Base-by-base conservation (phyloP, 495 filamentous ascomycete genomes). In the Aspergillus taichungensis region DNA sequence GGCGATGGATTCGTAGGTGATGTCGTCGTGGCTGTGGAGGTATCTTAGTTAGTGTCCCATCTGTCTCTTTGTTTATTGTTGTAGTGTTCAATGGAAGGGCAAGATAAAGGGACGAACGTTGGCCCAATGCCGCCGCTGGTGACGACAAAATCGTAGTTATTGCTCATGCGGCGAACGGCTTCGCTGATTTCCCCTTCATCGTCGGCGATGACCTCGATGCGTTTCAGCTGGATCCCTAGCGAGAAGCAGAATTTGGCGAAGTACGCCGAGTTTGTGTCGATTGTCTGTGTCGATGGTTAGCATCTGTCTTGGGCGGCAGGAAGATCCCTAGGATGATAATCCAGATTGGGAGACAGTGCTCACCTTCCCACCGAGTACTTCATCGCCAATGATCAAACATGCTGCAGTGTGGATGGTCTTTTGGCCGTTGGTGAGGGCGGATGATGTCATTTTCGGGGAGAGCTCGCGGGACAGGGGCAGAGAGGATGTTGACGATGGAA, bases 331-430 rank as follows among this genome's bases (percentile, higher is more conserved):
- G 18, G 18, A 24, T 24, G 18, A 24, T 2, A 2, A 24, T 24
- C 18, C 18, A 24, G 18, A 24, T 2, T 24, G 18, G 18, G 1
- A 4, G 1, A 24, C 2, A 24, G 18, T 37, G 3, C 36, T 50
- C 57, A 87, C 91, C 84, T 98, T 98, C 49, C 92, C 92, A n/a
- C 87, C 88, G 3, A 98, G 74, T 4, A 98, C 87, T 59, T 98
- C 92, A 65, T 98, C 91, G 13, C 92, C 92, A 52, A 98, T 98
- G 51, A 98, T 88, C 37, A 98, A 68, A 59, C 88, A 95, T 46
- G 86, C 92, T 28, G 92, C 92, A 39, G 91, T 96, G 57, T 88
- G 80, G 47, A 95, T 92, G 46, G 73, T 79, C 52, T 75, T 75
- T 40, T 71, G 71, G 46, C 73, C 64, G 33, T 68, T 60, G 10